These are phyloP conservation scores for Exserohilum turcica DNA, from an alignment of 2,329 filamentous ascomycete genomes.

Conservation along the genomic window DNA sequence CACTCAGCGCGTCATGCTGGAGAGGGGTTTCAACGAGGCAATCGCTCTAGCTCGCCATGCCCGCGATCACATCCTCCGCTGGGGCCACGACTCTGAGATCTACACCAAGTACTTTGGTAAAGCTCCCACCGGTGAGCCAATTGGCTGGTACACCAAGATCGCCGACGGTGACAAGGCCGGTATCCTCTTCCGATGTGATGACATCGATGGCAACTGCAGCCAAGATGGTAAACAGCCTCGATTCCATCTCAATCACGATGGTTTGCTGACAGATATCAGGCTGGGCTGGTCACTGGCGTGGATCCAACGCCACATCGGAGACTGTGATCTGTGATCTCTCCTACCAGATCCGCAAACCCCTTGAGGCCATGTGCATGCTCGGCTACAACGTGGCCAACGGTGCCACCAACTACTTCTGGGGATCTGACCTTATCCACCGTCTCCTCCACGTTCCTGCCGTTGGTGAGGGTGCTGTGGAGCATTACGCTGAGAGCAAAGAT, in stretches of 20 bases:
- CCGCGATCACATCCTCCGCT: constrained; percentile 64
- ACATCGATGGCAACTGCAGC: constrained; percentile 67
- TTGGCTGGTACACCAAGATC: constrained; percentile 68
- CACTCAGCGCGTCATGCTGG: constrained; percentile 63
- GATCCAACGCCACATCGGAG: constrained; percentile 66
- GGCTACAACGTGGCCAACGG: constrained; percentile 66
- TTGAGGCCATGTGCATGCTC: constrained; percentile 64
- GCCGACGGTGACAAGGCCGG: constrained; percentile 62
- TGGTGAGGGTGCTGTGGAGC: constrained; percentile 64
- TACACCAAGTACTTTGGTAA: constrained; percentile 71
- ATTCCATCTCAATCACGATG: not conserved
- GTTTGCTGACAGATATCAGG: constrained; percentile 46
- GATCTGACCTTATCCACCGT: constrained; percentile 69
- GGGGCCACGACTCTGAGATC: constrained; percentile 62
- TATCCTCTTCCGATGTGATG: constrained; percentile 70
- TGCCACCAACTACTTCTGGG: constrained; percentile 67
- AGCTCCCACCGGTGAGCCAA: constrained; percentile 60
- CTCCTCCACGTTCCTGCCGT: constrained; percentile 67
- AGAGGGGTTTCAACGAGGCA: constrained; percentile 63
- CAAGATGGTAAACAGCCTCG: constrained; percentile 31
- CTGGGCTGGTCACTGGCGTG: constrained; percentile 72
- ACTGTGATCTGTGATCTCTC: constrained; percentile 72
- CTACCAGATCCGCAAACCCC: constrained; percentile 61
- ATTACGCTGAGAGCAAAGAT: constrained; percentile 64
- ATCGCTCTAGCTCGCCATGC: constrained; percentile 64